A percentile compares a stretch with the other conserved stretches of the same genome.
Conservation (phyloP, 1,139 yeast species). For the Debaryomyces sp. region DNA sequence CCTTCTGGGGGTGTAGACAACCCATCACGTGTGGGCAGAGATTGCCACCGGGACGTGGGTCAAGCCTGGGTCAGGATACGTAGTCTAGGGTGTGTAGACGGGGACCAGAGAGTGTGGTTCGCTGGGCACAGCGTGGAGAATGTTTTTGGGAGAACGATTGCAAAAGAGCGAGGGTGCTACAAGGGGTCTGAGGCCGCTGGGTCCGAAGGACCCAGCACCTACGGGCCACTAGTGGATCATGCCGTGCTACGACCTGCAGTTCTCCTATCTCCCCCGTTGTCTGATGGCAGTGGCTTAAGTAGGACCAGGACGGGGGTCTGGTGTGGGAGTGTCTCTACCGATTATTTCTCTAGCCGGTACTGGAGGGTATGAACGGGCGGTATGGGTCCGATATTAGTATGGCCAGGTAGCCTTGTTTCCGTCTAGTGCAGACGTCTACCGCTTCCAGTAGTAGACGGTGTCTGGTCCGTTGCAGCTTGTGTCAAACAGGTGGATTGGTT, state of each 20-base stretch:
- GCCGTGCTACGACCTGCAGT: background rate
- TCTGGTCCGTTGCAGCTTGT: background rate
- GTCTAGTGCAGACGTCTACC: background rate
- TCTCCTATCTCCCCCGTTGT: background rate
- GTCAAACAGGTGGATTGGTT: background rate
- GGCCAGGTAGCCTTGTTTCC: no score
- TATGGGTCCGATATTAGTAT: background rate
- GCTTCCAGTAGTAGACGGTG: background rate
- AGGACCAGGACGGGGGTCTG: background rate
- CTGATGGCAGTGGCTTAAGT: background rate
- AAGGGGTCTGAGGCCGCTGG: background rate
- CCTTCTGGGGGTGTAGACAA: background rate
- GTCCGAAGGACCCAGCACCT: background rate
- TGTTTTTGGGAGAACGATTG: background rate
- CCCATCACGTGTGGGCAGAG: background rate
- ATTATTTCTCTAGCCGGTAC: background rate
- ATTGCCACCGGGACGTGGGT: background rate
- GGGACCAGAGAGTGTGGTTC: background rate
- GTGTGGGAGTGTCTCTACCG: background rate
- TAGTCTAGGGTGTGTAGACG: background rate
- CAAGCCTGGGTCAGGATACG: background rate
- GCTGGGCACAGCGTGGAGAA: background rate
- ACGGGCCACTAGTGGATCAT: background rate
- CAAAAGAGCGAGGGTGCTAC: slow-evolving; percentile 3
- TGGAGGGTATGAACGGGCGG: background rate